phyloP scores from a whole-genome alignment of 2,329 filamentous ascomycete genomes.

The Beauveria scarabaeidicola region DNA sequence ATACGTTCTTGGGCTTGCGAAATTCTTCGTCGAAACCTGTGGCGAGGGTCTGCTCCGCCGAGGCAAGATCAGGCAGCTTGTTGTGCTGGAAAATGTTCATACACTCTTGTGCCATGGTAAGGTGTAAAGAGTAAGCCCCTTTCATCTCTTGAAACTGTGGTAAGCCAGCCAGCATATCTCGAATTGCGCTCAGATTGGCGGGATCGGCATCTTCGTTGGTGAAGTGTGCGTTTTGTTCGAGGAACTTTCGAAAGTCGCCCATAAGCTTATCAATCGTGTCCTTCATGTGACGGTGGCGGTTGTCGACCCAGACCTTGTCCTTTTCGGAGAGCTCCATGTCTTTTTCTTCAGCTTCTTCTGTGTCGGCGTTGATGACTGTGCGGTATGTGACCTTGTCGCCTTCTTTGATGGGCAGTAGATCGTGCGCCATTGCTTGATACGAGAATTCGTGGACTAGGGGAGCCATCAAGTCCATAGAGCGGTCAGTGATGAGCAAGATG shows the following conservation, averaged over 20 bases:
- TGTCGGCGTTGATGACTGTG: slow-evolving; percentile 68
- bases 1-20: slow-evolving; percentile 80
- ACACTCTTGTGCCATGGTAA: slow-evolving; percentile 94
- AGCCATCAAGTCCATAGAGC: slow-evolving; percentile 84
- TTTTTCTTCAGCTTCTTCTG: slow-evolving; percentile 64
- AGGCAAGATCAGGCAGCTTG: slow-evolving; percentile 80
- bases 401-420: slow-evolving; percentile 81
- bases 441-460: slow-evolving; percentile 93
- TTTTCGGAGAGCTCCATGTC: slow-evolving; percentile 87
- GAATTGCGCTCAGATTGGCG: slow-evolving; percentile 80
- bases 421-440: slow-evolving; percentile 97
- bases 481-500: slow-evolving; percentile 77
- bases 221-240: slow-evolving; percentile 87
- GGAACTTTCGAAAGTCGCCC: slow-evolving; percentile 85
- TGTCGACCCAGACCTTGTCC: slow-evolving; percentile 92
- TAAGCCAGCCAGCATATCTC: slow-evolving; percentile 92
- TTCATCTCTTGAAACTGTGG: slow-evolving; percentile 95
- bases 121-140: slow-evolving; percentile 85
- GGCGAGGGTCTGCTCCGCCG: slow-evolving; percentile 81
- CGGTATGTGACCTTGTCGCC: slow-evolving; percentile 81
- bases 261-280: slow-evolving; percentile 92
- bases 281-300: slow-evolving; percentile 94
- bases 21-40: slow-evolving; percentile 91
- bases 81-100: slow-evolving; percentile 86
- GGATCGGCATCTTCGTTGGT: slow-evolving; percentile 62